Base-by-base conservation (phyloP, 495 filamentous ascomycete genomes). In the Tuber magnatum region DNA sequence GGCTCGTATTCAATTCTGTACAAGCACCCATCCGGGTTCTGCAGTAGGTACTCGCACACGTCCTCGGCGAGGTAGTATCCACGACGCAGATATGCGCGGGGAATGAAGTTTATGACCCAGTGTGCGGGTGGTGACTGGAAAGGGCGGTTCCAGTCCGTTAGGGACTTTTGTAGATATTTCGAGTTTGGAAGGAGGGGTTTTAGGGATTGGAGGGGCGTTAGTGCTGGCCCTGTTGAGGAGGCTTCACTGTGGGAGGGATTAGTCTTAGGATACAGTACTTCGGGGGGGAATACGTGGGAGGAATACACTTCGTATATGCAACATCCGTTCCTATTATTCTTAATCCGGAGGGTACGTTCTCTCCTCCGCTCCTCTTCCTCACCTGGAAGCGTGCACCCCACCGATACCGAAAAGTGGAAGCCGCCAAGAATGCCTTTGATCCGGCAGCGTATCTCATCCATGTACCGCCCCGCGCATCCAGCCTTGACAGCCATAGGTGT, bases 41-140 rank as follows among this genome's bases (percentile, higher is more conserved):
- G 71, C 48, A 46, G 42, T 12, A 83, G 74, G 41, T 83, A 83
- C n/a, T 81, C 74, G 46, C 73, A 77, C 35, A 83, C 41, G 28
- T 82, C 81, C 71, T 83, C 81, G 3, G 81, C 76, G 2, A 83
- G 76, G 46, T 65, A 78, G 56, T 75, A 81, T 1, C 81, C 81
- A 35, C 81, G 81, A 14, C 79, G 80, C 6, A 83, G 73, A 40
- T 83, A 83, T 3, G 81, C 81, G 14, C 81, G 73, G 2, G 81
- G 81, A 48, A 83, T 80, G 51, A 83, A 83, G 51, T 83, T 83
- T 61, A 83, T 75, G 44, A 83, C 70, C 81, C 81, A 83, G 43
- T 83, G 81, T n/a, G 75, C 76, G 1, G 81, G 81, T 1, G 81
- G 81, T 42, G 80, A 81, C 61, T 81, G 79, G 71, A 79, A 83